A percentile compares a stretch with the other conserved stretches of the same genome.
Evolutionary conservation across 2,329 filamentous ascomycete genomes (phyloP).

Genomic region (Aquanectria penicillioides): DNA sequence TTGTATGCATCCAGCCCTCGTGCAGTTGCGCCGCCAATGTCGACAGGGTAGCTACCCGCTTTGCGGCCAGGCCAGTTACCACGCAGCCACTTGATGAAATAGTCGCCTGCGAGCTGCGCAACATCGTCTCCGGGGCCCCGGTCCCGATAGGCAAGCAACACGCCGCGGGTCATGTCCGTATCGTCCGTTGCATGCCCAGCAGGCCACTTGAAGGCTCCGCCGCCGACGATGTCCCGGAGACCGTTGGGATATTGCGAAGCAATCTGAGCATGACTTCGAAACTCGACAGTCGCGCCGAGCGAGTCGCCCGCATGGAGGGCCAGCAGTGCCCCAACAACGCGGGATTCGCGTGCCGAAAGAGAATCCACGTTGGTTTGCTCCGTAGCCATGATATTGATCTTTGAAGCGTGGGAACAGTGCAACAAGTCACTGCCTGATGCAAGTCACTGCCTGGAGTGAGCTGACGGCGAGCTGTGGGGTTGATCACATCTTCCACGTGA

Average conservation of each 20-base stretch:
- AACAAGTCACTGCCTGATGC: too few species aligned
- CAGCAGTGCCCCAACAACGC: constrained; percentile 55
- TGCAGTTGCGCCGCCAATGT: constrained; percentile 48
- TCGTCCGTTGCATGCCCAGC: constrained; percentile 59
- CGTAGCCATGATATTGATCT: too few species aligned
- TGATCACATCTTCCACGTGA: too few species aligned
- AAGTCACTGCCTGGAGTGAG: too few species aligned
- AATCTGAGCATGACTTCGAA: constrained; percentile 48
- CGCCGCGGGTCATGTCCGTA: constrained; percentile 57
- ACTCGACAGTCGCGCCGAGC: constrained; percentile 58
- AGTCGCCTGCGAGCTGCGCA: constrained; percentile 46
- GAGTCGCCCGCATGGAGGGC: constrained; percentile 59
- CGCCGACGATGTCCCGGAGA: constrained; percentile 55
- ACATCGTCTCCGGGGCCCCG: constrained; percentile 39
- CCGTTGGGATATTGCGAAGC: constrained; percentile 47
- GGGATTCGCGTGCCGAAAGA: constrained; percentile 43
- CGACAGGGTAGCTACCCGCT: constrained; percentile 45
- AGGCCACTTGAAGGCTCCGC: constrained; percentile 55
- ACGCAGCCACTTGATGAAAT: constrained; percentile 54
- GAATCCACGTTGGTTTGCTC: too few species aligned
- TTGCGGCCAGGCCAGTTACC: constrained; percentile 55
- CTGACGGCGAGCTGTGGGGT: too few species aligned
- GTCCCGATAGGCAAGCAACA: constrained; percentile 55
- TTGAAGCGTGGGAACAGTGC: too few species aligned
- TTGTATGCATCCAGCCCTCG: constrained; percentile 46